Conservation (phyloP, 805 yeast species). For the Candida easanensis region DNA sequence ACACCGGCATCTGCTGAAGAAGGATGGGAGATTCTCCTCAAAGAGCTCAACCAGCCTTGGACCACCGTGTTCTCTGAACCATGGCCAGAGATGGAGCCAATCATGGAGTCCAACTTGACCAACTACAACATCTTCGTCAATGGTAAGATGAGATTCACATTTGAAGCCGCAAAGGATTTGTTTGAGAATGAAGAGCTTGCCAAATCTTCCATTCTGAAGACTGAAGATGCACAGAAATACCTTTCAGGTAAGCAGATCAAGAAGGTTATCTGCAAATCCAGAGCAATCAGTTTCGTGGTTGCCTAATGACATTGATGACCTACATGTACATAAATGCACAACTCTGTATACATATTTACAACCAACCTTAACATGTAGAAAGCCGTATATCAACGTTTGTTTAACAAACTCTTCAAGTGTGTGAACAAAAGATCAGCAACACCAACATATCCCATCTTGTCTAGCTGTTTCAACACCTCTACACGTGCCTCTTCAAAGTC, state of each 20-base stretch:
- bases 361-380: not conserved
- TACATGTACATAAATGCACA: not conserved
- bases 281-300: conserved; percentile 25
- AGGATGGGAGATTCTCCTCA: conserved; percentile 54
- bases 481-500: conserved; percentile 42
- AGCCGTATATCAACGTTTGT: conserved; percentile 18
- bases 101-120: conserved; percentile 34
- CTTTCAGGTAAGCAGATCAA: conserved; percentile 40
- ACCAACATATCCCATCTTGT: conserved; percentile 44
- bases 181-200: conserved; percentile 36
- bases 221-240: conserved; percentile 40
- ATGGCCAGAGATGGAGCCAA: conserved; percentile 61
- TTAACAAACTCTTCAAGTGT: conserved; percentile 49
- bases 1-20: conserved; percentile 84
- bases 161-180: conserved; percentile 36
- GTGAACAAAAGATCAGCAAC: conserved; percentile 48
- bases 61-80: conserved; percentile 48
- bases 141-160: conserved; percentile 61
- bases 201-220: conserved; percentile 29
- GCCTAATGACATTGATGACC: conserved; percentile 1
- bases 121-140: conserved; percentile 65
- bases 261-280: conserved; percentile 53
- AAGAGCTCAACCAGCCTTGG: conserved; percentile 33
- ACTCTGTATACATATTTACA: too few relatives aligned
- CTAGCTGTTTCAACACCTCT: conserved; percentile 40